Conservation (phyloP, 208 protist genomes). For the Trypanosoma scelopori region DNA sequence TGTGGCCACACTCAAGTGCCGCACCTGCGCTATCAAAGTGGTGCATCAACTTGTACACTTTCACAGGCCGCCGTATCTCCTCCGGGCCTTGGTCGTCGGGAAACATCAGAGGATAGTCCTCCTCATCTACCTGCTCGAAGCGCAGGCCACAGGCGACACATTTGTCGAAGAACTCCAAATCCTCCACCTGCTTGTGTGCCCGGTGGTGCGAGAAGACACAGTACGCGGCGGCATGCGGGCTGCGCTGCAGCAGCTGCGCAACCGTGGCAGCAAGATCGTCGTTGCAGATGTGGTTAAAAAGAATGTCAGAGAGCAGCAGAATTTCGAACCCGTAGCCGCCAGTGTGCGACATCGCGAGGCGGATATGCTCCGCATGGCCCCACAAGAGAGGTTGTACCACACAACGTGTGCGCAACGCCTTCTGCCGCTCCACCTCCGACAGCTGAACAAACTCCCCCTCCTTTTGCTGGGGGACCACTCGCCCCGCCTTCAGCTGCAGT, state of each 20-base stretch:
- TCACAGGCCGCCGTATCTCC: slow-evolving; percentile 76
- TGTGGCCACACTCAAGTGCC: slow-evolving; percentile 32
- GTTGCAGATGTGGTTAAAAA: slow-evolving; percentile 92
- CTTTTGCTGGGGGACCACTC: neutral
- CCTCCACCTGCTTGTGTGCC: slow-evolving; percentile 78
- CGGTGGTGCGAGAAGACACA: slow-evolving; percentile 92
- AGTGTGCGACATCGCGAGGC: slow-evolving; percentile 57
- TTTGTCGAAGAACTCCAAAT: slow-evolving; percentile 88
- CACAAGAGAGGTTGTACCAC: slow-evolving; percentile 79
- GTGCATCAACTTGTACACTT: slow-evolving; percentile 71
- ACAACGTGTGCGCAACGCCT: slow-evolving; percentile 29
- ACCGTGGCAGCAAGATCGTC: slow-evolving; percentile 79
- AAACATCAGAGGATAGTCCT: slow-evolving; percentile 89
- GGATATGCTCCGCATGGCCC: slow-evolving; percentile 78
- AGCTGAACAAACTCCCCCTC: slow-evolving; percentile 5
- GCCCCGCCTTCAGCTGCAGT: neutral
- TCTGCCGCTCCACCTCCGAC: slow-evolving; percentile 6
- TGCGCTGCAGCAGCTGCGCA: slow-evolving; percentile 40
- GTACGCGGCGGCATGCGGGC: slow-evolving; percentile 61
- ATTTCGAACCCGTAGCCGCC: slow-evolving; percentile 69
- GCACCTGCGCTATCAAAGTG: slow-evolving; percentile 52
- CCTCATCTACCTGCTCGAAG: slow-evolving; percentile 77
- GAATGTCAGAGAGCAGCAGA: slow-evolving; percentile 87
- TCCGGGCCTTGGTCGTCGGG: slow-evolving; percentile 81
- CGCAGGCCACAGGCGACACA: slow-evolving; percentile 65